Base-by-base conservation (phyloP, 352 stramenopile species). In the Phytophthora pini region DNA sequence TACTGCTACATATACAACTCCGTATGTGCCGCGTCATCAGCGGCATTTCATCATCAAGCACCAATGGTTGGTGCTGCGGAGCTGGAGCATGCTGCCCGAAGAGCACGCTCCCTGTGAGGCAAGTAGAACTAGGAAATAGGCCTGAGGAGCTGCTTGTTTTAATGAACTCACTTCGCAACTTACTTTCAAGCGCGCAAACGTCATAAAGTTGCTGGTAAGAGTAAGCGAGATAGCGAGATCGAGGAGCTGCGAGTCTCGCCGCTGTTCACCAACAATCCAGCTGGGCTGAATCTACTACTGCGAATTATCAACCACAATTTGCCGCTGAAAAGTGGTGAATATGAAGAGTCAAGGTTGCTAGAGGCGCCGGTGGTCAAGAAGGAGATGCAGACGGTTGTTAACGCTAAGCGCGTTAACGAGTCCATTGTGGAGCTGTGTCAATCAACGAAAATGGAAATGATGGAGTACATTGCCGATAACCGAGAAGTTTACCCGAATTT, bases 301-400 rank as follows among this genome's bases (percentile, higher is more conserved):
- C 17, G 43, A 15, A 66, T 59, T 34, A 36, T 60, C 15, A 66
- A 56, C n/a, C 24, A 57, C 1, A 66, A 60, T 36, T 27, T 55
- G 2, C 48, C 58, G 5, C 29, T 66, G 15, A 5, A 32, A 15
- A 47, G 39, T 4, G 41, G 2, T 27, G 58, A 66, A 22, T 55
- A 60, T 9, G 43, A 60, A 12, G 58, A 55, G 49, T 47, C 49
- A 6, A 59, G 24, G 15, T 12, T 66, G 0, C 12, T 66, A 8
- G n/a, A 56, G 4, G 49, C 48, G 7, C 22, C 51, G 9, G 26
- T 60, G 9, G 15, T 55, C 2, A 66, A 60, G 34, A 15, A 54
- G 2, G 20, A 60, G 13, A 50, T 55, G 41, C 24, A 56, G 49
- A 34, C 32, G 2, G 26, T 8, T 2, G 11, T 60, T 10, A 59